Conservation (phyloP, 805 yeast species). For the Monosporozyma yasuniensis region DNA sequence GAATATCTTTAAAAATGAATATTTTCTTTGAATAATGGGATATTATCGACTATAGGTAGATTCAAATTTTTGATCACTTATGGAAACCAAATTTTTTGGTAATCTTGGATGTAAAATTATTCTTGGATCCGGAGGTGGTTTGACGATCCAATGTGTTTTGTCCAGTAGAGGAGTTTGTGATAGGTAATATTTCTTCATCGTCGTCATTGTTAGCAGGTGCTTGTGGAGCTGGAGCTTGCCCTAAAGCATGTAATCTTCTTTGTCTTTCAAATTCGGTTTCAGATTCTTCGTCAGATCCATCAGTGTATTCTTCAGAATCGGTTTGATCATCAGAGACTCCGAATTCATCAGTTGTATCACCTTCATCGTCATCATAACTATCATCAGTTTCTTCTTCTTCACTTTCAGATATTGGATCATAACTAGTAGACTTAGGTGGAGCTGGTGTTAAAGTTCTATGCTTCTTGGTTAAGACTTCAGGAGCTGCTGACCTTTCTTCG, state of each 20-base stretch:
- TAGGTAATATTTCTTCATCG: constrained; percentile 36
- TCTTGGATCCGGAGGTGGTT: background rate
- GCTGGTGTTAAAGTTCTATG: constrained; percentile 8
- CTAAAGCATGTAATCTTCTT: constrained; percentile 54
- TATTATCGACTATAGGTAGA: background rate
- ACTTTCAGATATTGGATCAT: background rate
- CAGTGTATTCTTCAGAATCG: constrained; percentile 20
- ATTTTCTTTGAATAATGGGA: background rate
- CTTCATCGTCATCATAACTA: constrained; percentile 17
- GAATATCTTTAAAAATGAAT: background rate
- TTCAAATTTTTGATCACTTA: background rate
- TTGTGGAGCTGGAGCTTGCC: constrained; percentile 25
- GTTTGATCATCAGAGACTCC: constrained; percentile 9
- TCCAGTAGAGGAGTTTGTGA: constrained; percentile 4
- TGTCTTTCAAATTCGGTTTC: constrained; percentile 63
- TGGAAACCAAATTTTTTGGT: background rate
- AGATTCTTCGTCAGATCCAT: constrained; percentile 25
- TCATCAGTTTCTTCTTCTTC: constrained; percentile 9
- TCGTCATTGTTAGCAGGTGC: constrained; percentile 38
- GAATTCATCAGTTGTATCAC: constrained; percentile 15
- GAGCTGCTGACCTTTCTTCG: background rate
- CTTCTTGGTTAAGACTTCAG: constrained; percentile 2
- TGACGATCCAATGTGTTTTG: background rate
- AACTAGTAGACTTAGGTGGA: constrained; percentile 1
- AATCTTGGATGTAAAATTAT: background rate